Percentiles rank a stretch among this genome's conserved stretches.
phyloP scores from a whole-genome alignment of 78 protist species.

The Bodo saltans region DNA sequence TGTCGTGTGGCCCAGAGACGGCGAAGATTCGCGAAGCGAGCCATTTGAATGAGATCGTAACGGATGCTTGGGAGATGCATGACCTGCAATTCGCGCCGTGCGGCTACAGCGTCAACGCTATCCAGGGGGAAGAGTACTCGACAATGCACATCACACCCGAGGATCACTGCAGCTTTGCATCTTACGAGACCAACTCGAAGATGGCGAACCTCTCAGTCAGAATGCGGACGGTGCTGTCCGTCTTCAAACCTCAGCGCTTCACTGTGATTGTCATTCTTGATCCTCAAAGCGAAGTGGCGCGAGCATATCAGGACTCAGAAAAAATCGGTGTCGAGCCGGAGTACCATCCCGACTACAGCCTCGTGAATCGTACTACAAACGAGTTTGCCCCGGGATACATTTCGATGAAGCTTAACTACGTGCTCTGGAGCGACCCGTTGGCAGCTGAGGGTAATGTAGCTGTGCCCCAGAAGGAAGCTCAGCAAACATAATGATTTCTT shows the following conservation, averaged over 20 bases:
- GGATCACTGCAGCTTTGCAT: constrained; percentile 44
- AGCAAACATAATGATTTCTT: too few relatives aligned
- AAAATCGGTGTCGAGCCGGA: too few relatives aligned
- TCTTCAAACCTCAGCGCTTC: not conserved
- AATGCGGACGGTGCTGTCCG: not conserved
- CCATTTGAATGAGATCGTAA: not conserved
- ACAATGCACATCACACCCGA: constrained; percentile 69
- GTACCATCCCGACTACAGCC: not conserved
- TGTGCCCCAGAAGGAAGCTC: too few relatives aligned
- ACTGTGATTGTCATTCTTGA: not conserved
- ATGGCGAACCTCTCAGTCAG: not conserved
- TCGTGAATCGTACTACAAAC: not conserved
- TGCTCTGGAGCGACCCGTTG: too few relatives aligned
- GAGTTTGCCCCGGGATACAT: not conserved
- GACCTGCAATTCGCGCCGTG: not conserved
- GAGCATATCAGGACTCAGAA: too few relatives aligned
- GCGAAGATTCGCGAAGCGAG: not conserved
- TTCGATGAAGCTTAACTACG: not conserved
- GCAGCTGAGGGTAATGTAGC: too few relatives aligned
- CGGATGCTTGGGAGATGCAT: not conserved
- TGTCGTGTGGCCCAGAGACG: not conserved
- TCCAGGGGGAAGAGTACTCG: constrained; percentile 25
- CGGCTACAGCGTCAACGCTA: not conserved
- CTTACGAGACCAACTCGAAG: constrained; percentile 54
- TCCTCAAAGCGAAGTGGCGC: too few relatives aligned